Evolutionary conservation across 108 stramenopile genomes (phyloP).

Genomic region (Skeletonema potamos): DNA sequence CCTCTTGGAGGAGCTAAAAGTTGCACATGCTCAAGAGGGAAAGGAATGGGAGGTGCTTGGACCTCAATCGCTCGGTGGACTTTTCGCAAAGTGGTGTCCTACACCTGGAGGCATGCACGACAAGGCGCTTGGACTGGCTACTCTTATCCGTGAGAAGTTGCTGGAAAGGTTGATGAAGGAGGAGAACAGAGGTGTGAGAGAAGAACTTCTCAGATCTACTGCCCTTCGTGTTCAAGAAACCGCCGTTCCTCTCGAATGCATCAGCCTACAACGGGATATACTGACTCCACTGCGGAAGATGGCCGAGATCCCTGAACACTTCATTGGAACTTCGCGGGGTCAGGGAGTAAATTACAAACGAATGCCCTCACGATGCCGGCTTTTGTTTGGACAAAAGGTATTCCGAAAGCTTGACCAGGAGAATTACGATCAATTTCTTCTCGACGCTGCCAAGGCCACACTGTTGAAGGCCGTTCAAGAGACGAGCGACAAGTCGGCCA

Average conservation of each 20-base stretch:
- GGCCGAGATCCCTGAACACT: background rate
- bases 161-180: background rate
- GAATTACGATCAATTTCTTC: background rate
- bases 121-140: background rate
- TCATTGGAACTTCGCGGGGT: background rate
- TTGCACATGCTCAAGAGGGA: background rate
- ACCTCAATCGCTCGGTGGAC: background rate
- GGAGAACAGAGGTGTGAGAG: background rate
- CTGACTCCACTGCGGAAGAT: background rate
- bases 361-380: background rate
- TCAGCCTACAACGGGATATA: background rate
- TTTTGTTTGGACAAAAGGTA: background rate
- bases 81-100: background rate
- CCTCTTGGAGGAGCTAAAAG: background rate
- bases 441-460: background rate
- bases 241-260: background rate
- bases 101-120: background rate
- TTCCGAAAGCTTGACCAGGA: background rate
- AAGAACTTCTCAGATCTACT: background rate
- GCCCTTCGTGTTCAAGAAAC: background rate
- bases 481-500: background rate
- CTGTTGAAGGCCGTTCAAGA: background rate
- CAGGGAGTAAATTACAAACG: background rate
- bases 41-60: background rate
- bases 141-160: background rate